Base-by-base conservation (phyloP, 2,329 filamentous ascomycete genomes). In the Colletotrichum liaoningense region DNA sequence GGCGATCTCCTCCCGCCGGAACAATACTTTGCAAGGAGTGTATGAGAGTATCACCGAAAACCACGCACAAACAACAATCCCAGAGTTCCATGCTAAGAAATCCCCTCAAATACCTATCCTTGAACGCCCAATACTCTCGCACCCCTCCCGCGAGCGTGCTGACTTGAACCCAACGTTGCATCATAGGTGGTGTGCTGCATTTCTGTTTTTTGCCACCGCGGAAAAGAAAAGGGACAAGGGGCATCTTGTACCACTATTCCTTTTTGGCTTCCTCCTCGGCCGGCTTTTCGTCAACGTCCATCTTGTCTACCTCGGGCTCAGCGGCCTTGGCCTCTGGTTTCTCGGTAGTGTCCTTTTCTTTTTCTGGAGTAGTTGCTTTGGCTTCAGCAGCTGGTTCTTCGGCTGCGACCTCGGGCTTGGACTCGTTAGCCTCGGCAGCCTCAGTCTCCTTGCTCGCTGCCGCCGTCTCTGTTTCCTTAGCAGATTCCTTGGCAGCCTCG, bases 301-400 rank as follows among this genome's bases (percentile, higher is more conserved):
- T 72, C 57, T 79, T 78, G 49, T 79, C 74, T 24, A 69, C 67
- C 38, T 68, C 74, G 1, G 72, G 66, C 19, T 79, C 74, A 35
- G 72, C 46, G 12, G 46, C 67, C 22, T 75, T 71, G 33, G 74
- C 67, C 35, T 67, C 74, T 11, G 69, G 35, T 55, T 78, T 64
- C 55, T 78, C 77, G 5, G 59, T 46, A 16, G 64, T n/a, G 35
- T 71, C 75, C 68, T 80, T 77, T 16, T 68, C 64, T 4, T 73
- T 33, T 14, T 73, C 54, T 3, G 68, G 70, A 19, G 74, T 6
- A 9, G 68, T 5, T 24, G 63, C 74, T 28, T 56, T 57, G 59
- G 33, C 69, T 1, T 77, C 59, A 14, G 35, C 63, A 7, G 57
- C 38, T 46, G 69, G 33, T 38, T 74, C 8, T 62, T 35, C 80